These are phyloP conservation scores for Trichoderma sp. DNA, from an alignment of 2,329 filamentous ascomycete genomes.

Conservation along the genomic window DNA sequence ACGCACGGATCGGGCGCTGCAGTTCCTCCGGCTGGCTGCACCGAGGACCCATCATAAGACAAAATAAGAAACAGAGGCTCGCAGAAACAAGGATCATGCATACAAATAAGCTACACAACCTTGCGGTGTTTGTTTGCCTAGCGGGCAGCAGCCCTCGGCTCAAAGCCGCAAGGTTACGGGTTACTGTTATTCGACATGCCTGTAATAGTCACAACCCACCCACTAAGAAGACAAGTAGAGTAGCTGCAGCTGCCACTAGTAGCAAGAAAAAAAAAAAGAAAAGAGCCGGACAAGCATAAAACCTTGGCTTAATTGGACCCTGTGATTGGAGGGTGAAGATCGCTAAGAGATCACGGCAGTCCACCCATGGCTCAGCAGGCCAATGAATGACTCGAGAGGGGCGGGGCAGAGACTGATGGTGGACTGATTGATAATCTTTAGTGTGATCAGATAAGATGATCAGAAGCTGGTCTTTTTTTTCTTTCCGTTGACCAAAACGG, in stretches of 20 bases:
- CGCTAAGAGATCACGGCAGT: not conserved
- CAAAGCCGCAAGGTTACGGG: not conserved
- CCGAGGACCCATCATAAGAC: not conserved
- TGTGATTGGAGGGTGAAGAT: not conserved
- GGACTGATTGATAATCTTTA: slow-evolving; percentile 17
- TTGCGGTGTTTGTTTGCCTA: slow-evolving; percentile 5
- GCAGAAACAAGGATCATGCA: slow-evolving; percentile 9
- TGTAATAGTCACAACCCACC: not conserved
- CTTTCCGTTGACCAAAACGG: not conserved
- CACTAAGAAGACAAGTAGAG: not conserved
- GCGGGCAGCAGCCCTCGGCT: not conserved
- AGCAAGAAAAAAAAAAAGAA: not conserved
- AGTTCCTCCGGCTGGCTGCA: slow-evolving; percentile 14
- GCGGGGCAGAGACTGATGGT: slow-evolving; percentile 1
- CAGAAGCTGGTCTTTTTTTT: not conserved
- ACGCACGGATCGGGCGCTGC: slow-evolving; percentile 3
- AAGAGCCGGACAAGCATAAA: slow-evolving; percentile 1
- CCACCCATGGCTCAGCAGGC: not conserved
- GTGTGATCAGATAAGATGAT: slow-evolving; percentile 18
- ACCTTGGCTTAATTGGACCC: not conserved
- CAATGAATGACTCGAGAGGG: not conserved
- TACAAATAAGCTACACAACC: slow-evolving; percentile 1
- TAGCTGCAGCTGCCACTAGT: not conserved
- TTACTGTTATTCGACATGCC: not conserved
- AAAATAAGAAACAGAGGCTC: not conserved